These are phyloP conservation scores for Hygrophorus russula DNA, from an alignment of 768 basidiomycete genomes.

Conservation along the genomic window DNA sequence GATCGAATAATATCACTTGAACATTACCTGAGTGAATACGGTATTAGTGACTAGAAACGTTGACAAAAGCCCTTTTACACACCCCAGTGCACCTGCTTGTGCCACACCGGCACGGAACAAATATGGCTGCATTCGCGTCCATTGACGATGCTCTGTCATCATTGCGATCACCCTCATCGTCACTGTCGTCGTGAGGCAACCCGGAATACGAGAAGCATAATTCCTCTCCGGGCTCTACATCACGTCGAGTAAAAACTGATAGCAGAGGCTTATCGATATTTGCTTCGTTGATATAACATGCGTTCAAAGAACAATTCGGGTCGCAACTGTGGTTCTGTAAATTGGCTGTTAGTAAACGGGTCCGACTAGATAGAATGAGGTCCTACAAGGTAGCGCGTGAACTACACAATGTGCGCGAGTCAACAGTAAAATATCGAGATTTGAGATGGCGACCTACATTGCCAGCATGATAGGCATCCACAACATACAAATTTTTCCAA, in stretches of 20 bases:
- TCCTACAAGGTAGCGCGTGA: slow-evolving; percentile 76
- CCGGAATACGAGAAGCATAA: slow-evolving; percentile 72
- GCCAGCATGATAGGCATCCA: slow-evolving; percentile 84
- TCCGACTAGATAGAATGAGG: background rate
- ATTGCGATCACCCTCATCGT: slow-evolving; percentile 19
- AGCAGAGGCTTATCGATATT: slow-evolving; percentile 61
- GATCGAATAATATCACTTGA: slow-evolving; percentile 2
- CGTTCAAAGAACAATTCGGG: slow-evolving; percentile 65
- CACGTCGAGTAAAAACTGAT: slow-evolving; percentile 51
- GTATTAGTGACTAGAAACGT: too few relatives aligned
- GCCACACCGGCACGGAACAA: slow-evolving; percentile 39
- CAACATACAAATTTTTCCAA: slow-evolving; percentile 37
- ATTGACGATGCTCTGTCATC: slow-evolving; percentile 3
- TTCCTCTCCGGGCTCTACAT: slow-evolving; percentile 58
- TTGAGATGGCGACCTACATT: slow-evolving; percentile 43
- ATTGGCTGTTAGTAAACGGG: background rate
- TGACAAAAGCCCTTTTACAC: background rate
- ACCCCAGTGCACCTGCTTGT: slow-evolving; percentile 38
- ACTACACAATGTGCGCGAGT: slow-evolving; percentile 39
- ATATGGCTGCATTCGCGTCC: slow-evolving; percentile 29
- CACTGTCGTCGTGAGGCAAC: slow-evolving; percentile 19
- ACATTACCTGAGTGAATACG: background rate
- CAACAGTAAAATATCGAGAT: background rate
- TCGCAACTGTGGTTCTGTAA: slow-evolving; percentile 84
- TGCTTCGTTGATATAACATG: slow-evolving; percentile 71